A percentile compares a stretch with the other conserved stretches of the same genome.
Conservation (phyloP, 345 rosid genomes). For the Eucalyptus lansdowneana region DNA sequence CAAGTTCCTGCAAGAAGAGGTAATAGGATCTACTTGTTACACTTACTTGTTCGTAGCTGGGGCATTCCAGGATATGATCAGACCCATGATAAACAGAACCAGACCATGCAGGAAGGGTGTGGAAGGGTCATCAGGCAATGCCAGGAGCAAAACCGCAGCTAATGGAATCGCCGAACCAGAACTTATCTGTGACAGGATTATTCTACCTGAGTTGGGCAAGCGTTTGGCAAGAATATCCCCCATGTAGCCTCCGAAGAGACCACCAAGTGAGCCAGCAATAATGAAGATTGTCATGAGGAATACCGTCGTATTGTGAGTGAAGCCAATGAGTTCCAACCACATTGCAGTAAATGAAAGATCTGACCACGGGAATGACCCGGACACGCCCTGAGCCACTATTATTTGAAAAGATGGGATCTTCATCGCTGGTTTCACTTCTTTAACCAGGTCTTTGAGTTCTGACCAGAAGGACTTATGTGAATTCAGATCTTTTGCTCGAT, state of each 20-base stretch:
- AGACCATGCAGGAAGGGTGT: conserved; percentile 41
- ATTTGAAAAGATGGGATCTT: conserved; percentile 70
- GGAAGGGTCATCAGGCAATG: conserved; percentile 74
- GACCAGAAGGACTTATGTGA: conserved; percentile 28
- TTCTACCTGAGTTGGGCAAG: conserved; percentile 71
- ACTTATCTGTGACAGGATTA: conserved; percentile 76
- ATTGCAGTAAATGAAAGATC: conserved; percentile 76
- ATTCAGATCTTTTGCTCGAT: conserved; percentile 5
- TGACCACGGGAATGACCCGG: conserved; percentile 85
- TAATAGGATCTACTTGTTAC: neutral
- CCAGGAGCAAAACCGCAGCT: conserved; percentile 66
- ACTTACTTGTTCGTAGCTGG: conserved; percentile 89
- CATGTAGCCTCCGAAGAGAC: conserved; percentile 76
- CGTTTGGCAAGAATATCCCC: conserved; percentile 55
- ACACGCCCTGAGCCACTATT: conserved; percentile 78
- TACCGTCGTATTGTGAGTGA: conserved; percentile 61
- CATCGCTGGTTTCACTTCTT: conserved; percentile 45
- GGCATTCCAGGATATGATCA: conserved; percentile 74
- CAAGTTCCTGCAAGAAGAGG: neutral
- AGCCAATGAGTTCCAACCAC: conserved; percentile 90
- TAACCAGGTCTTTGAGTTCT: conserved; percentile 39
- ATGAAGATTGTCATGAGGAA: conserved; percentile 45
- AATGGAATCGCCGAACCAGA: conserved; percentile 77
- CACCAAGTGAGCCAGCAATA: conserved; percentile 56
- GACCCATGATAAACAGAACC: conserved; percentile 43